Evolutionary conservation across 2,329 filamentous ascomycete genomes (phyloP).

Genomic region (Westerdykella sp.): DNA sequence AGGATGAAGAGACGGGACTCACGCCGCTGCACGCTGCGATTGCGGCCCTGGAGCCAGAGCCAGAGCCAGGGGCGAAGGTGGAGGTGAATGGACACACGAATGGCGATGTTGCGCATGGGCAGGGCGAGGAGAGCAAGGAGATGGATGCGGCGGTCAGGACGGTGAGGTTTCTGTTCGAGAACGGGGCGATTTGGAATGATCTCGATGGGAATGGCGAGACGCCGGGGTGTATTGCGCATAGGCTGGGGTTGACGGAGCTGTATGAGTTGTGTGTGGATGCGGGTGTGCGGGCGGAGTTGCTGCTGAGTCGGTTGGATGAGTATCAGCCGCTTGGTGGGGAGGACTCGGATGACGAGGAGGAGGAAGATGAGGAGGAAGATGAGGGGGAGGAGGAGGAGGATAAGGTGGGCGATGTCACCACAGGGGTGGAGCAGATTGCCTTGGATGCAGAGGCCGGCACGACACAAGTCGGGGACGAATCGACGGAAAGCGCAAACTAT

Average conservation of each 20-base stretch:
- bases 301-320: constrained; percentile 74
- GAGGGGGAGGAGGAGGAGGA: constrained; percentile 11
- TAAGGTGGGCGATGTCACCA: constrained; percentile 11
- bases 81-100: constrained; percentile 24
- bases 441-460: constrained; percentile 8
- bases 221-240: constrained; percentile 74
- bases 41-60: constrained; percentile 50
- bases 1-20: constrained; percentile 78
- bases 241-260: constrained; percentile 60
- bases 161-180: constrained; percentile 70
- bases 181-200: constrained; percentile 97
- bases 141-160: constrained; percentile 57
- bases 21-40: constrained; percentile 88
- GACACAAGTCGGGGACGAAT: constrained; percentile 16
- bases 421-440: constrained; percentile 21
- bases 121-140: constrained; percentile 29
- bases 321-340: constrained; percentile 67
- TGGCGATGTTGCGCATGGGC: constrained; percentile 17
- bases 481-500: constrained; percentile 44
- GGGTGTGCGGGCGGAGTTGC: constrained; percentile 80
- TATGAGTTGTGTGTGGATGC: constrained; percentile 84
- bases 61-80: constrained; percentile 25
- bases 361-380: constrained; percentile 37
- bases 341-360: constrained; percentile 46
- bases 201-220: constrained; percentile 82